phyloP scores from a whole-genome alignment of 306 rosid genomes.

The Cucurbita moschata region DNA sequence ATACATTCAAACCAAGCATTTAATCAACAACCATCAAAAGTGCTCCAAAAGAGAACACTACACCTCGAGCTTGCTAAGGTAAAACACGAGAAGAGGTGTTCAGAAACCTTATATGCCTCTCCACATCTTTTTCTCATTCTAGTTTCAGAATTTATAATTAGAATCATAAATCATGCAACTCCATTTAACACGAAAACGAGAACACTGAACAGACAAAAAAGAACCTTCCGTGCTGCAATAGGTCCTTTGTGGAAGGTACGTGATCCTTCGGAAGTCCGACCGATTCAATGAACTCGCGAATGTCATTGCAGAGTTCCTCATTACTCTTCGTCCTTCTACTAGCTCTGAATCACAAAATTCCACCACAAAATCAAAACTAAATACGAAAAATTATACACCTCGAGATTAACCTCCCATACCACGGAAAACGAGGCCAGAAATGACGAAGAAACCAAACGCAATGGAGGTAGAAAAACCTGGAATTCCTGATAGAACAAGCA shows the following conservation, averaged over 20 bases:
- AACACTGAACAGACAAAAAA: not conserved
- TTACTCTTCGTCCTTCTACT: conserved; percentile 48
- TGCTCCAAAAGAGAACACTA: not conserved
- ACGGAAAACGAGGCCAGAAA: not conserved
- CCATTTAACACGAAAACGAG: not conserved
- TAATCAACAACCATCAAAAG: not conserved
- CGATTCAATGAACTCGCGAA: conserved; percentile 35
- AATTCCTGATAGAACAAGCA: conserved; percentile 21
- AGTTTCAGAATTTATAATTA: not conserved
- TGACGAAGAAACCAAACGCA: not conserved
- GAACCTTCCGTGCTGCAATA: conserved; percentile 67
- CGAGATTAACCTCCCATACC: not conserved
- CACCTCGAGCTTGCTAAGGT: not conserved
- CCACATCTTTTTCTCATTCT: not conserved
- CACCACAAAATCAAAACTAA: not conserved
- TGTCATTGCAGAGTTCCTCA: conserved; percentile 60
- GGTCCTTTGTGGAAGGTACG: conserved; percentile 68
- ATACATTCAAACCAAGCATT: not conserved
- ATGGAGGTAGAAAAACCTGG: conserved; percentile 23
- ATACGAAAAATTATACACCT: not conserved
- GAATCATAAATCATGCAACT: not conserved
- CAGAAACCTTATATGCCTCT: not conserved
- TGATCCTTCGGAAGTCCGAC: conserved; percentile 57
- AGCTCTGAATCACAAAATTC: conserved; percentile 19
- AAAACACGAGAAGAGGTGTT: not conserved